phyloP scores from a whole-genome alignment of 495 filamentous ascomycete genomes.

The Hyaloscypha finlandica region DNA sequence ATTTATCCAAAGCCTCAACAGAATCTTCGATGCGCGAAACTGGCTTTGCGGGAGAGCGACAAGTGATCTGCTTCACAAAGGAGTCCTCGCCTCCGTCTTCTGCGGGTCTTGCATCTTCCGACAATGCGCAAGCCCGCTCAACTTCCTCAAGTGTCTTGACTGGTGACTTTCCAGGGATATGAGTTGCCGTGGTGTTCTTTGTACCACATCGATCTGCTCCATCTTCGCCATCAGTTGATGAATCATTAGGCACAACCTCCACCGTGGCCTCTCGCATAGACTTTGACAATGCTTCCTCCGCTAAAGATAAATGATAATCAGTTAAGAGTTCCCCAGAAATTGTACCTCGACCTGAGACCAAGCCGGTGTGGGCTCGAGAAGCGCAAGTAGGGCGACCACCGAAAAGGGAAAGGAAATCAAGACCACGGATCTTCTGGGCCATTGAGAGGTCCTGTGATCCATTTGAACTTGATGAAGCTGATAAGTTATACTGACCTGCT shows the following conservation, averaged over 20 bases:
- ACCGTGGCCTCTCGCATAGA: background rate
- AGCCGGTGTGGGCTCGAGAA: background rate
- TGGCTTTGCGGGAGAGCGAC: constrained; percentile 43
- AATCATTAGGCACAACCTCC: background rate
- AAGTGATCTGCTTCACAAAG: constrained; percentile 42
- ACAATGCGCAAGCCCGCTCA: constrained; percentile 20
- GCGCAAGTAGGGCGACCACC: constrained; percentile 18
- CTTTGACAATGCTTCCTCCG: constrained; percentile 24
- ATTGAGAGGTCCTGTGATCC: background rate
- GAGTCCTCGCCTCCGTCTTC: constrained; percentile 33
- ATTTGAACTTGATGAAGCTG: constrained; percentile 7
- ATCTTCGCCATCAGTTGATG: constrained; percentile 2
- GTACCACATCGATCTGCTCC: background rate
- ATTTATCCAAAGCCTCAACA: constrained; percentile 65
- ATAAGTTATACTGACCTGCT: constrained; percentile 46
- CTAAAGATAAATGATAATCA: constrained; percentile 26
- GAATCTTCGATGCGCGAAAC: constrained; percentile 66
- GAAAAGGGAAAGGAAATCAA: constrained; percentile 26
- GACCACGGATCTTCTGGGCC: constrained; percentile 4
- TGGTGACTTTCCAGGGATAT: constrained; percentile 11
- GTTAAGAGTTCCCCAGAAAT: constrained; percentile 5
- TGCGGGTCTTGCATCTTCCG: constrained; percentile 12
- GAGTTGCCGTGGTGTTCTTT: constrained; percentile 1
- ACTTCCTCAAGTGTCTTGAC: constrained; percentile 31
- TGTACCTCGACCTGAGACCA: background rate